phyloP scores from a whole-genome alignment of 2,329 filamentous ascomycete genomes.

The Pyricularia grisea region DNA sequence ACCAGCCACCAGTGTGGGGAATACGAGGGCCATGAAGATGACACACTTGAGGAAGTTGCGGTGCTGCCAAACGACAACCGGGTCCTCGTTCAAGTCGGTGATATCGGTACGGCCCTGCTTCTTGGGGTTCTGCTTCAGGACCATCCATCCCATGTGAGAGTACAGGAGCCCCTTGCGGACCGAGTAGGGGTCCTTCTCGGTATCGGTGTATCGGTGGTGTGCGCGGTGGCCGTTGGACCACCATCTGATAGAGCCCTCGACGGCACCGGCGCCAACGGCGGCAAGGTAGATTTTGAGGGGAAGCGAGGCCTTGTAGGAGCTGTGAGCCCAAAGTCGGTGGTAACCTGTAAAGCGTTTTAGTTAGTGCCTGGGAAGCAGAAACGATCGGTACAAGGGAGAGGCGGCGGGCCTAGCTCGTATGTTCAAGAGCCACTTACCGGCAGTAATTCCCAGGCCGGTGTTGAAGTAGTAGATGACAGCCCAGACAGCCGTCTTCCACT shows the following conservation, averaged over 20 bases:
- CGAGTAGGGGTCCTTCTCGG: constrained; percentile 84
- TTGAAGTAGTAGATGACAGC: constrained; percentile 74
- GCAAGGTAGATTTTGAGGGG: constrained; percentile 77
- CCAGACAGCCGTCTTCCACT: constrained; percentile 62
- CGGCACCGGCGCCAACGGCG: constrained; percentile 70
- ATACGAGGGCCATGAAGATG: constrained; percentile 64
- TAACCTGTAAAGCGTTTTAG: constrained; percentile 39
- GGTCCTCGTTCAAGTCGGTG: constrained; percentile 77
- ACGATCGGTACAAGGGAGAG: not conserved
- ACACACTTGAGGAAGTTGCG: constrained; percentile 76
- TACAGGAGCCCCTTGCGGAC: constrained; percentile 82
- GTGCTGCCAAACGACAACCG: constrained; percentile 82
- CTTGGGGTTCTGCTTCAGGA: constrained; percentile 90
- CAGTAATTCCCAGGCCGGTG: constrained; percentile 72
- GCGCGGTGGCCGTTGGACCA: constrained; percentile 82
- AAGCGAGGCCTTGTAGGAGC: constrained; percentile 67
- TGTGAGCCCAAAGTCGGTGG: constrained; percentile 80
- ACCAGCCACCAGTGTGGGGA: constrained; percentile 68
- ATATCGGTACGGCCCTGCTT: constrained; percentile 82
- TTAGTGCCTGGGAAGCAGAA: constrained; percentile 3
- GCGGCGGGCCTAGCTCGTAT: not conserved
- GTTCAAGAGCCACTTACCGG: constrained; percentile 40
- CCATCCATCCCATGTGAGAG: constrained; percentile 83
- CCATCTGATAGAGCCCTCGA: constrained; percentile 81
- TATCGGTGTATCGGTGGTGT: constrained; percentile 88